phyloP scores from a whole-genome alignment of 805 yeast genomes.

The Teunomyces gatunensis region DNA sequence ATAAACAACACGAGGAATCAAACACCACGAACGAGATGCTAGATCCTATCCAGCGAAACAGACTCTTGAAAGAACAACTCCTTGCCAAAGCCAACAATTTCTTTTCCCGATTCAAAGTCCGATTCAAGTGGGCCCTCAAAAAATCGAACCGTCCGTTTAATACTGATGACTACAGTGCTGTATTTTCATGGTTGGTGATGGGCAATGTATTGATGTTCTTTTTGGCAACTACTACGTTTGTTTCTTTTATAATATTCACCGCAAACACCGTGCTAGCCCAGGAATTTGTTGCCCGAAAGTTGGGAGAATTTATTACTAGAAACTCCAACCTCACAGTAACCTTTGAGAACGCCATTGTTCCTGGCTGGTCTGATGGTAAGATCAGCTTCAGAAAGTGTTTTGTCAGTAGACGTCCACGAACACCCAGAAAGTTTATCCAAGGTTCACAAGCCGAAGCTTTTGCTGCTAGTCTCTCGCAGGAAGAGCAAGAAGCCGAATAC shows the following conservation, averaged over 20 bases:
- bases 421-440: constrained; percentile 51
- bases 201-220: constrained; percentile 79
- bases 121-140: constrained; percentile 71
- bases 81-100: constrained; percentile 28
- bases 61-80: constrained; percentile 21
- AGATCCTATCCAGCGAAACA: constrained; percentile 9
- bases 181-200: constrained; percentile 87
- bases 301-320: constrained; percentile 80
- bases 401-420: constrained; percentile 79
- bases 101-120: constrained; percentile 28
- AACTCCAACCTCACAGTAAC: constrained; percentile 81
- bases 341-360: constrained; percentile 91
- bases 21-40: neutral
- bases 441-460: constrained; percentile 75
- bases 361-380: constrained; percentile 87
- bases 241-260: constrained; percentile 72
- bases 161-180: constrained; percentile 87
- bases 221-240: constrained; percentile 89
- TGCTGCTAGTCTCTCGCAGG: constrained; percentile 43
- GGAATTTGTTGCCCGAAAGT: constrained; percentile 74
- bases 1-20: neutral
- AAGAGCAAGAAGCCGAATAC: constrained; percentile 28
- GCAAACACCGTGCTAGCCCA: constrained; percentile 86
- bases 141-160: constrained; percentile 80
- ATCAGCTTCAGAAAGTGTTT: constrained; percentile 82